These are phyloP conservation scores for Clarireedia homoeocarpa DNA, from an alignment of 2,329 filamentous ascomycete genomes.

Conservation along the genomic window DNA sequence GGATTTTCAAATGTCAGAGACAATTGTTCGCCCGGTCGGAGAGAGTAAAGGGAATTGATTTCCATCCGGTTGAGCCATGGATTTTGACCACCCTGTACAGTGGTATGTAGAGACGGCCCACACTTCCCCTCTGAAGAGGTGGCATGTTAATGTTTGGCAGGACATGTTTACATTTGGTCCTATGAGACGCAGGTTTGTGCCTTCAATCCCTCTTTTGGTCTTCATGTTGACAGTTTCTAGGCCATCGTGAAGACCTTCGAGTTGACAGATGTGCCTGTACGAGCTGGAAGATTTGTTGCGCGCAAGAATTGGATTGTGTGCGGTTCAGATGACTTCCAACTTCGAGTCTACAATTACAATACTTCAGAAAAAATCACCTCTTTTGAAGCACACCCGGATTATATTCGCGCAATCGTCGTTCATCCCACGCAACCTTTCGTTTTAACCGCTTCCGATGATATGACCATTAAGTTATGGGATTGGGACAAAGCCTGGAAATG, in stretches of 20 bases:
- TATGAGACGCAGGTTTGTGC: slow-evolving; percentile 72
- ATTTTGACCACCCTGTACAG: slow-evolving; percentile 94
- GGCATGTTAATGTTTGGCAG: slow-evolving; percentile 38
- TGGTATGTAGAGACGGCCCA: slow-evolving; percentile 47
- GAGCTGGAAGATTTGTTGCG: slow-evolving; percentile 91
- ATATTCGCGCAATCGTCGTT: slow-evolving; percentile 92
- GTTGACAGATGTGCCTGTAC: slow-evolving; percentile 94
- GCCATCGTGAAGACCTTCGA: slow-evolving; percentile 98
- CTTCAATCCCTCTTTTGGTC: background rate
- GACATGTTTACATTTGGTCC: slow-evolving; percentile 99
- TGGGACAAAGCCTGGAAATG: slow-evolving; percentile 98
- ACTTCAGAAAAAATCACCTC: slow-evolving; percentile 97
- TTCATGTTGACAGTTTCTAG: slow-evolving; percentile 29
- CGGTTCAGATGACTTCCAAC: slow-evolving; percentile 84
- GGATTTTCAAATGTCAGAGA: slow-evolving; percentile 46
- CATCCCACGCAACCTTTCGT: slow-evolving; percentile 95
- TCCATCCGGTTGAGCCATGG: slow-evolving; percentile 95
- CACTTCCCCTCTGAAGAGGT: slow-evolving; percentile 1
- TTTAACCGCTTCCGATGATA: slow-evolving; percentile 92
- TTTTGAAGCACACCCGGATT: slow-evolving; percentile 96
- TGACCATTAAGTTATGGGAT: slow-evolving; percentile 98
- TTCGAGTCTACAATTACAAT: slow-evolving; percentile 97
- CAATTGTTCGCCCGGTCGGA: slow-evolving; percentile 84
- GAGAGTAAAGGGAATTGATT: slow-evolving; percentile 95
- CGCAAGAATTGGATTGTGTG: slow-evolving; percentile 99